Percentiles rank a stretch among this genome's conserved stretches.
Conservation (phyloP, 345 rosid species). For the Eucalyptus polyanthemos region DNA sequence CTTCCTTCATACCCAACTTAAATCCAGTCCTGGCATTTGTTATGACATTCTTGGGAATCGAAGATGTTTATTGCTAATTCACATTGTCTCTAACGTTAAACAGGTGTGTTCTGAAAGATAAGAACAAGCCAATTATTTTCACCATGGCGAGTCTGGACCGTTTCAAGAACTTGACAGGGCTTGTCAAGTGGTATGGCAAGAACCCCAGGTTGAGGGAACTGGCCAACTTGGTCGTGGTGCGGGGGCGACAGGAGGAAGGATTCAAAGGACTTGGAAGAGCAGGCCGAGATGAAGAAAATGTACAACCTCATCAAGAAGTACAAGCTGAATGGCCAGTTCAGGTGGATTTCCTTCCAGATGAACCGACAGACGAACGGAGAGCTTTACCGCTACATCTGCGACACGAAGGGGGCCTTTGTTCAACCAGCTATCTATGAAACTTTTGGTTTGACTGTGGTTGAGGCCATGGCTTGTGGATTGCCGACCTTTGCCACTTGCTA, state of each 20-base stretch:
- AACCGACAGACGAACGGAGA: conserved; percentile 66
- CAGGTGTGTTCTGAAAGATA: conserved; percentile 76
- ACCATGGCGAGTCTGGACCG: conserved; percentile 97
- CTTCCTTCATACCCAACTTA: too few species aligned
- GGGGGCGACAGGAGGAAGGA: conserved; percentile 90
- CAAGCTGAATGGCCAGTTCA: conserved; percentile 64
- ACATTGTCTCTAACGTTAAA: background rate
- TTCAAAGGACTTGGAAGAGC: conserved; percentile 80
- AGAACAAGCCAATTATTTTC: conserved; percentile 75
- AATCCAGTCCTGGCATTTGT: too few species aligned
- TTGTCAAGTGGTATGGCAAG: conserved; percentile 93
- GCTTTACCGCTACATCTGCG: conserved; percentile 67
- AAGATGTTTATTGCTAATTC: too few species aligned
- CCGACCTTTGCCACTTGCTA: conserved; percentile 81
- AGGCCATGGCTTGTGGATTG: conserved; percentile 90
- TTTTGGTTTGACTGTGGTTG: conserved; percentile 77
- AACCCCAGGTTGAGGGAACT: conserved; percentile 51
- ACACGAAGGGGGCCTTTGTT: conserved; percentile 76
- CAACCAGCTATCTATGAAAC: conserved; percentile 83
- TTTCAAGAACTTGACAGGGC: conserved; percentile 77
- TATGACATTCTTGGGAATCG: too few species aligned
- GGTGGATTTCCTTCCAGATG: conserved; percentile 93
- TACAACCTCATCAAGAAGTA: conserved; percentile 42
- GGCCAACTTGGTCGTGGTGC: conserved; percentile 73
- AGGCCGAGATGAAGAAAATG: conserved; percentile 90